Conservation (phyloP, 345 rosid species). For the Corchorus olitorius region DNA sequence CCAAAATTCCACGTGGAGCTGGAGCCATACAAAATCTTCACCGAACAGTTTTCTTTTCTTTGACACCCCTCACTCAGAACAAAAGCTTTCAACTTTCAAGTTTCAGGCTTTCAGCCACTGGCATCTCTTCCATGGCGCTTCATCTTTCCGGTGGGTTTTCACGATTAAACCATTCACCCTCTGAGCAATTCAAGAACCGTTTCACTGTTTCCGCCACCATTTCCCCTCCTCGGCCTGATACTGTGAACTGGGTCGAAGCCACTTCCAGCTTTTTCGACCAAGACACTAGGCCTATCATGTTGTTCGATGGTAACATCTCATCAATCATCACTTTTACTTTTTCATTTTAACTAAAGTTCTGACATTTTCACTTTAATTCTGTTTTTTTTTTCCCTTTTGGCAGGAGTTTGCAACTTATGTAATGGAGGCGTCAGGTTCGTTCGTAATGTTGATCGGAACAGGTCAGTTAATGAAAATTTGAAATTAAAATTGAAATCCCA, state of each 20-base stretch:
- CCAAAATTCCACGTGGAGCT: conserved; percentile 12
- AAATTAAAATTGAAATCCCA: neutral
- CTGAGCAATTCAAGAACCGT: conserved; percentile 28
- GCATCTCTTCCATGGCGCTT: conserved; percentile 42
- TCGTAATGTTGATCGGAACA: conserved; percentile 62
- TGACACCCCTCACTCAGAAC: too few relatives aligned
- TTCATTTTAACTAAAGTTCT: neutral
- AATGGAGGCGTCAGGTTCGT: conserved; percentile 89
- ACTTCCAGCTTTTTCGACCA: conserved; percentile 67
- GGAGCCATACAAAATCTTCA: neutral
- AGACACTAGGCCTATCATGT: conserved; percentile 84
- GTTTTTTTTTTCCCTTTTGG: neutral
- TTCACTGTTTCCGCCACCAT: conserved; percentile 39
- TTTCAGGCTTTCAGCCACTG: neutral
- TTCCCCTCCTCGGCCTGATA: conserved; percentile 34
- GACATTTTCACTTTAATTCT: neutral
- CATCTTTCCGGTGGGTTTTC: conserved; percentile 41
- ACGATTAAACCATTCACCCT: conserved; percentile 23
- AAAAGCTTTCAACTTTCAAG: neutral
- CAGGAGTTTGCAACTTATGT: conserved; percentile 89
- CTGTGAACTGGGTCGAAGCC: conserved; percentile 54
- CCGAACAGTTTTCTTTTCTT: neutral
- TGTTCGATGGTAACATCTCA: conserved; percentile 66
- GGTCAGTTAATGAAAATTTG: conserved; percentile 37
- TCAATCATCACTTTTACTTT: neutral